phyloP scores from a whole-genome alignment of 345 rosid genomes.

The Arabis alpina region DNA sequence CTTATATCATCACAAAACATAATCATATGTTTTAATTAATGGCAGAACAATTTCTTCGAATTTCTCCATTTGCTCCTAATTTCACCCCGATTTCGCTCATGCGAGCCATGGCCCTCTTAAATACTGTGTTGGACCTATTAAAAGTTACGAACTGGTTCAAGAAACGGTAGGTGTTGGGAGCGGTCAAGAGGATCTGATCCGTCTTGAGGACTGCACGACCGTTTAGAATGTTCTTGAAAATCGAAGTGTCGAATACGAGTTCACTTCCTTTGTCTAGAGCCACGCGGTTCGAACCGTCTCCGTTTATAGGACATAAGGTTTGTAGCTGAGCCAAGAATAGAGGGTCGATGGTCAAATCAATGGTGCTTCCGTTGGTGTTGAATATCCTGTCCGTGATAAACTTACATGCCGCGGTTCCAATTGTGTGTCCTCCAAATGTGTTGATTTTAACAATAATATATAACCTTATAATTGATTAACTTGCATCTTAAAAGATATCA shows the following conservation, averaged over 20 bases:
- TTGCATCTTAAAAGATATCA: too few species aligned
- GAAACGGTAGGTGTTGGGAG: too few species aligned
- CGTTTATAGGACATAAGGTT: constrained; percentile 11
- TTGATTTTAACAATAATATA: too few species aligned
- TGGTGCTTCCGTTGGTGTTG: constrained; percentile 13
- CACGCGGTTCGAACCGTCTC: constrained; percentile 29
- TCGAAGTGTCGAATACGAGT: constrained; percentile 35
- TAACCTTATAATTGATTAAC: too few species aligned
- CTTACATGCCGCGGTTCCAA: constrained; percentile 42
- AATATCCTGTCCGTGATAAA: constrained; percentile 24
- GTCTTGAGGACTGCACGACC: constrained; percentile 35
- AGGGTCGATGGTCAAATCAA: neutral
- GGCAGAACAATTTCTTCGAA: constrained; percentile 42
- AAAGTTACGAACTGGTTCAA: too few species aligned
- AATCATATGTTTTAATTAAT: constrained; percentile 17
- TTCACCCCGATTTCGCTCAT: constrained; percentile 46
- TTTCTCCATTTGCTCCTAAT: constrained; percentile 42
- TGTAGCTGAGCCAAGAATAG: neutral
- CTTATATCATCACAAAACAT: too few species aligned
- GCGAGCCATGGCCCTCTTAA: constrained; percentile 44
- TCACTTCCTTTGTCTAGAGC: constrained; percentile 43
- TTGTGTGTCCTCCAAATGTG: constrained; percentile 44
- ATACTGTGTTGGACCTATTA: constrained; percentile 35
- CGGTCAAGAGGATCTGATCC: constrained; percentile 22
- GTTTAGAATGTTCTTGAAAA: constrained; percentile 38